A percentile compares a stretch with the other conserved stretches of the same genome.
Evolutionary conservation across 768 basidiomycete species (phyloP).

Genomic region (Floccularia luteovirens): DNA sequence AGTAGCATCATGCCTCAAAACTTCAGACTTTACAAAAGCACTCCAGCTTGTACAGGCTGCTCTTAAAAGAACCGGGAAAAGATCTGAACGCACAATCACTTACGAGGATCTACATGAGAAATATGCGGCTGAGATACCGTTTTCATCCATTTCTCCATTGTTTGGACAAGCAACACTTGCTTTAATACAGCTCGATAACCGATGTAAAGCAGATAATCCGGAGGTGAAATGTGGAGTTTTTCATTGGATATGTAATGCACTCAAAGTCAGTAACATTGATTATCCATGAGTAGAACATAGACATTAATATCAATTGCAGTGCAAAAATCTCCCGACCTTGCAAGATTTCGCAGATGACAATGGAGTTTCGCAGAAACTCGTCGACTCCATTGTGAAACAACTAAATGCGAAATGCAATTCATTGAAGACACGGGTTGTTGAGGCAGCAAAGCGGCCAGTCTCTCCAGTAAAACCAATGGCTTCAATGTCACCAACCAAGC

Average conservation of each 20-base stretch:
- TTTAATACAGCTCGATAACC: conserved; percentile 14
- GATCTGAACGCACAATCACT: conserved; percentile 5
- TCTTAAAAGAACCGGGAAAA: conserved; percentile 9
- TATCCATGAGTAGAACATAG: neutral
- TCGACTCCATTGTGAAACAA: conserved; percentile 12
- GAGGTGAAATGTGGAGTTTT: conserved; percentile 32
- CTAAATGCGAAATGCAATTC: conserved; percentile 16
- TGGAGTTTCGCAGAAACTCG: conserved; percentile 12
- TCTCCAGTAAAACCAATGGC: conserved; percentile 13
- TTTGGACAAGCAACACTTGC: conserved; percentile 25
- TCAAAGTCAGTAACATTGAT: conserved; percentile 21
- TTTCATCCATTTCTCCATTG: conserved; percentile 15
- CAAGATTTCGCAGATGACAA: conserved; percentile 16
- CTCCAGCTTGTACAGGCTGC: conserved; percentile 17
- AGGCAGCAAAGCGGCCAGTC: conserved; percentile 11
- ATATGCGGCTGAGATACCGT: conserved; percentile 11
- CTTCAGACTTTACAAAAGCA: conserved; percentile 19
- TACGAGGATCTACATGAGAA: conserved; percentile 22
- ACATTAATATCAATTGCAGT: conserved; percentile 2
- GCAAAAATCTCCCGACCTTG: conserved; percentile 8
- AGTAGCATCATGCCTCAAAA: conserved; percentile 22
- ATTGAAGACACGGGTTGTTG: conserved; percentile 12
- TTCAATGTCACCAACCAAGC: conserved; percentile 15
- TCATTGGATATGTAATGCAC: conserved; percentile 34
- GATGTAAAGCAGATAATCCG: conserved; percentile 12